Evolutionary conservation across 2,329 filamentous ascomycete species (phyloP).

Genomic region (Clarireedia sp.): DNA sequence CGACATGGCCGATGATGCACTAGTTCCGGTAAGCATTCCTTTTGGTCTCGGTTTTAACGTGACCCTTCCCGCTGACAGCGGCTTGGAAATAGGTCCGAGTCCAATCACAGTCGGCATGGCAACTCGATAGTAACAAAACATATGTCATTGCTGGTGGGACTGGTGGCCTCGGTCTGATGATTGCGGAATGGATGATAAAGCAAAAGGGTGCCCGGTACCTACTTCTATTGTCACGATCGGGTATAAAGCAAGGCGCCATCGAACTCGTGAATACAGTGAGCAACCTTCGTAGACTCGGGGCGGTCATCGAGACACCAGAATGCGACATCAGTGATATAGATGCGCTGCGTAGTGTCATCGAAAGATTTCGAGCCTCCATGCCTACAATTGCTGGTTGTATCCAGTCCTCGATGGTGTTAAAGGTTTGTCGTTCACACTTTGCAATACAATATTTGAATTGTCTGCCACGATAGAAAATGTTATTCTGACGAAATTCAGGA

Average conservation of each 20-base stretch:
- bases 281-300: too few relatives aligned
- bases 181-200: slow-evolving; percentile 31
- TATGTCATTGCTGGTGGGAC: slow-evolving; percentile 36
- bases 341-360: neutral
- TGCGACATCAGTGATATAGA: slow-evolving; percentile 6
- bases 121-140: slow-evolving; percentile 15
- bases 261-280: too few relatives aligned
- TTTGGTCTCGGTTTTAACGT: neutral
- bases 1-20: neutral
- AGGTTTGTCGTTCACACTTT: neutral
- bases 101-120: neutral
- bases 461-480: neutral
- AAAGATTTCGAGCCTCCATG: neutral
- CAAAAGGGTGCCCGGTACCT: slow-evolving; percentile 8
- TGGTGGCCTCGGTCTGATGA: slow-evolving; percentile 33
- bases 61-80: neutral
- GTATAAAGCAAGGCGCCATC: slow-evolving; percentile 4
- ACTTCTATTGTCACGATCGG: slow-evolving; percentile 22
- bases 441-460: neutral
- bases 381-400: slow-evolving; percentile 20
- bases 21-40: slow-evolving; percentile 29
- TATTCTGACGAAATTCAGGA: slow-evolving; percentile 8
- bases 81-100: neutral
- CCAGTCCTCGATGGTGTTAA: slow-evolving; percentile 26
- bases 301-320: too few relatives aligned